Evolutionary conservation across 129 eudicot genomes (phyloP).

Genomic region (Flaveria robusta): DNA sequence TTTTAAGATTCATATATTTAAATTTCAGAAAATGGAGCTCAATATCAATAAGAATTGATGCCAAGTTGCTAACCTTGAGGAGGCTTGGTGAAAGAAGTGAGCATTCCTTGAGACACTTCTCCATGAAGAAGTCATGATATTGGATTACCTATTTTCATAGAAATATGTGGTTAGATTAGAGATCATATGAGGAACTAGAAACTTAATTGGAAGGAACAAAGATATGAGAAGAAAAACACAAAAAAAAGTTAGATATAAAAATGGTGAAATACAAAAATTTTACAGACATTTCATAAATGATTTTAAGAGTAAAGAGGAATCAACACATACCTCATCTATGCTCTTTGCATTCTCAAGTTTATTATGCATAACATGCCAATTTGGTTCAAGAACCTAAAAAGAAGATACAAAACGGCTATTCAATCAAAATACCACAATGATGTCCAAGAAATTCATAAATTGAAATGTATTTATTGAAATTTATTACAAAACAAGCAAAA

Average conservation of each 20-base stretch:
- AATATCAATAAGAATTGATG: constrained; percentile 1
- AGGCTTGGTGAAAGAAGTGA: constrained; percentile 91
- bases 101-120: constrained; percentile 95
- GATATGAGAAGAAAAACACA: background rate
- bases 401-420: background rate
- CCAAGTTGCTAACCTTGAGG: constrained; percentile 66
- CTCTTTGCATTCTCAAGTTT: constrained; percentile 94
- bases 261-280: background rate
- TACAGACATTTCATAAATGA: constrained; percentile 3
- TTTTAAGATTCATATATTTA: background rate
- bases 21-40: constrained; percentile 9
- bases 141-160: constrained; percentile 70
- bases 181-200: background rate
- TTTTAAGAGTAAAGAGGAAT: constrained; percentile 16
- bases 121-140: constrained; percentile 88
- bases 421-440: background rate
- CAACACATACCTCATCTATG: constrained; percentile 79
- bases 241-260: background rate
- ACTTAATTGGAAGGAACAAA: constrained; percentile 1
- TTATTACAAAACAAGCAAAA: constrained; percentile 8
- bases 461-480: background rate
- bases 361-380: constrained; percentile 95
- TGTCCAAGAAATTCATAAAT: constrained; percentile 4
- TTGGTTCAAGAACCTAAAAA: constrained; percentile 93
- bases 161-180: constrained; percentile 9